phyloP scores from a whole-genome alignment of 2,329 filamentous ascomycete species.

The Teratosphaeria gauchensis region DNA sequence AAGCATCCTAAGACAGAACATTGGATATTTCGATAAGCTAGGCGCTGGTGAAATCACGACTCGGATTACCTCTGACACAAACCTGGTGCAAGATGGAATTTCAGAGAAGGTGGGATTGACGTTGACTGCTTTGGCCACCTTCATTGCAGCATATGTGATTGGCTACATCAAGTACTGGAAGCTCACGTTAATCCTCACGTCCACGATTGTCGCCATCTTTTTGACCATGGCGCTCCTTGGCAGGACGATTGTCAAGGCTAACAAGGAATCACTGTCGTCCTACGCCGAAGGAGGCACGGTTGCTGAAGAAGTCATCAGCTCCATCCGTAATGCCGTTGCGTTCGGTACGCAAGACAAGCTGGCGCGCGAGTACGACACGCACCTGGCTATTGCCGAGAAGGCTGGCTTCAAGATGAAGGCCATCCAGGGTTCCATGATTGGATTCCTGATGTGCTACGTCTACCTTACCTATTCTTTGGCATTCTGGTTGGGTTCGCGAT shows the following conservation, averaged over 20 bases:
- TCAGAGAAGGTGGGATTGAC: constrained; percentile 81
- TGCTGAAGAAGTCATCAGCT: constrained; percentile 89
- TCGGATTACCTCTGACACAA: constrained; percentile 87
- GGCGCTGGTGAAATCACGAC: constrained; percentile 91
- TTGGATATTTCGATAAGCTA: constrained; percentile 86
- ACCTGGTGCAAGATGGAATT: constrained; percentile 85
- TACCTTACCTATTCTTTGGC: constrained; percentile 81
- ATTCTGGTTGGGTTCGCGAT: constrained; percentile 80
- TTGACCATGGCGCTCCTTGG: constrained; percentile 66
- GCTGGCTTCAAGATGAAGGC: constrained; percentile 70
- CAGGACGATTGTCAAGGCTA: constrained; percentile 67
- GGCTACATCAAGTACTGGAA: constrained; percentile 91
- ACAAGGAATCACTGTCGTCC: constrained; percentile 64
- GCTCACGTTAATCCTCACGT: constrained; percentile 75
- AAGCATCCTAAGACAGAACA: constrained; percentile 78
- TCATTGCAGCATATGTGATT: constrained; percentile 81
- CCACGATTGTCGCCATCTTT: constrained; percentile 71
- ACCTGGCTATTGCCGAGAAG: constrained; percentile 62
- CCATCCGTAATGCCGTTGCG: constrained; percentile 81
- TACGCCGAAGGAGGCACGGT: constrained; percentile 80
- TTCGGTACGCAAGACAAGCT: constrained; percentile 90
- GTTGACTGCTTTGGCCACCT: constrained; percentile 66
- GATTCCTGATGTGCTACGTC: constrained; percentile 70
- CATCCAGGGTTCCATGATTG: constrained; percentile 67
- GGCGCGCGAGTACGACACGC: constrained; percentile 72